Conservation (phyloP, 2,329 filamentous ascomycete species). For the Fusarium udum region DNA sequence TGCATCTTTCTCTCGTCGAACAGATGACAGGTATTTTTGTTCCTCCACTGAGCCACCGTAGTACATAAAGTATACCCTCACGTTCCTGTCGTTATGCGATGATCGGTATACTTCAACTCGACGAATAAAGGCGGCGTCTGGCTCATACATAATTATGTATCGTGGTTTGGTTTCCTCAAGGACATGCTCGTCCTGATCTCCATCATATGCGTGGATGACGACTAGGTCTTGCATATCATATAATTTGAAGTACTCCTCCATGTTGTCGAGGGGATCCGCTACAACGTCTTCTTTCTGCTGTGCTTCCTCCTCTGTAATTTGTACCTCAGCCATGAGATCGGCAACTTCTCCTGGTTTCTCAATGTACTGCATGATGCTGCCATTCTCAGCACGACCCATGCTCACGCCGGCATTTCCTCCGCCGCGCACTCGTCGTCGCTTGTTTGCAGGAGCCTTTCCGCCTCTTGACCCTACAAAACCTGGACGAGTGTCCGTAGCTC, state of each 20-base stretch:
- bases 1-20: conserved; percentile 94
- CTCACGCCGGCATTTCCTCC: conserved; percentile 70
- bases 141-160: conserved; percentile 99
- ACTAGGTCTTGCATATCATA: conserved; percentile 92
- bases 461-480: conserved; percentile 60
- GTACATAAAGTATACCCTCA: conserved; percentile 96
- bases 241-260: conserved; percentile 91
- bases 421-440: conserved; percentile 84
- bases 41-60: conserved; percentile 96
- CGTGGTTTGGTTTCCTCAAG: conserved; percentile 92
- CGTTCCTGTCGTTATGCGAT: conserved; percentile 87
- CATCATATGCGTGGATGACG: conserved; percentile 91
- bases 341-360: conserved; percentile 86
- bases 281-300: conserved; percentile 79
- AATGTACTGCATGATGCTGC: conserved; percentile 79
- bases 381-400: conserved; percentile 73
- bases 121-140: conserved; percentile 92
- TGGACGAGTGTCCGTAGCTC: conserved; percentile 67
- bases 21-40: conserved; percentile 87
- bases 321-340: conserved; percentile 82
- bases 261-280: conserved; percentile 82
- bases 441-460: conserved; percentile 77
- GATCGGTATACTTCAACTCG: conserved; percentile 95
- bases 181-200: conserved; percentile 95
- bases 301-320: conserved; percentile 80